Conservation (phyloP, 306 rosid genomes). For the Quercus cerris region DNA sequence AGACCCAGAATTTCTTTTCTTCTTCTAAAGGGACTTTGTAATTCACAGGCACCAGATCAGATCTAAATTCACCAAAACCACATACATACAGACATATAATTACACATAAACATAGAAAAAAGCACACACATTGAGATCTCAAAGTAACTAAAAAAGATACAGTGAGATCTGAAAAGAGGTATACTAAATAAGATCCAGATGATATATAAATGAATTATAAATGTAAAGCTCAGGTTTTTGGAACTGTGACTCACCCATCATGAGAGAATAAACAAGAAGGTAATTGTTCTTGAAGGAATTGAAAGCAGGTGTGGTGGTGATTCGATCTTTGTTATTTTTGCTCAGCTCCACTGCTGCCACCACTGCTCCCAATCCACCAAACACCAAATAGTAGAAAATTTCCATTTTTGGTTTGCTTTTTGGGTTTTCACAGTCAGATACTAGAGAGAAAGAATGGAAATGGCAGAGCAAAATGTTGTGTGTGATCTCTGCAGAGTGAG, state of each 20-base stretch:
- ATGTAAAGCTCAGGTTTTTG: no score
- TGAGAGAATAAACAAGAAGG: conserved; percentile 85
- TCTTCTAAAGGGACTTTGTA: not conserved
- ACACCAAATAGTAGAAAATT: conserved; percentile 68
- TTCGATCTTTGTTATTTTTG: conserved; percentile 81
- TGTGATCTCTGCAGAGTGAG: conserved; percentile 1
- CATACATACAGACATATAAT: not conserved
- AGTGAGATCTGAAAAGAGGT: not conserved
- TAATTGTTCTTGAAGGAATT: conserved; percentile 93
- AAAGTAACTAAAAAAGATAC: not conserved
- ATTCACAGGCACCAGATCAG: conserved; percentile 26
- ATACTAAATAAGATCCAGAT: not conserved
- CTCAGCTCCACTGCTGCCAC: conserved; percentile 81
- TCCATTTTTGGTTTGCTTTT: conserved; percentile 48
- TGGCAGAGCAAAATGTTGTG: not conserved
- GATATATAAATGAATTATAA: no score
- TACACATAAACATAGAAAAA: no score
- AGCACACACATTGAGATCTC: no score
- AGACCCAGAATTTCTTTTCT: no score
- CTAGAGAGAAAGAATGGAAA: not conserved
- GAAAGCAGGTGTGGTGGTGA: conserved; percentile 65
- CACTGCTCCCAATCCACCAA: conserved; percentile 63
- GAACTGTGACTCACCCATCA: conserved; percentile 67
- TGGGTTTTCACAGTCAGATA: not conserved
- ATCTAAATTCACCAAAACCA: conserved; percentile 20